Conservation (phyloP, 768 basidiomycete genomes). For the Lyophyllum shimeji region DNA sequence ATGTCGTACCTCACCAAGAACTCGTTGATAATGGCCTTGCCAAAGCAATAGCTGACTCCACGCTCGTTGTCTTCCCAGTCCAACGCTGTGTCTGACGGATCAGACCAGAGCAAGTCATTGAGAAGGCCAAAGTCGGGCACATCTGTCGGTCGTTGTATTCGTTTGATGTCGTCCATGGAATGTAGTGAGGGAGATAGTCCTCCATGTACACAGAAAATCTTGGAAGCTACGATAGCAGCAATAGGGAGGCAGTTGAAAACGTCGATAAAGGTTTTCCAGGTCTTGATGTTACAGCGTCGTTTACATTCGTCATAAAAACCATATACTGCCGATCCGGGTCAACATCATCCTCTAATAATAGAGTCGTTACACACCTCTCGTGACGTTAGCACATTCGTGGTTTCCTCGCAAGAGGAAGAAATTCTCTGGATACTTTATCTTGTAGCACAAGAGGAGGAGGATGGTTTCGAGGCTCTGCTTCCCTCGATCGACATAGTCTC, state of each 20-base stretch:
- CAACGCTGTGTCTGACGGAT: constrained; percentile 94
- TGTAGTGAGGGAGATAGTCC: constrained; percentile 91
- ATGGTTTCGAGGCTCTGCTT: constrained; percentile 99
- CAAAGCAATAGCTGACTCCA: constrained; percentile 98
- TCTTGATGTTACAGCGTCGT: constrained; percentile 98
- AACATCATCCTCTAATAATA: constrained; percentile 13
- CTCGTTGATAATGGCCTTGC: constrained; percentile 95
- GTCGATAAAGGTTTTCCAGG: constrained; percentile 99
- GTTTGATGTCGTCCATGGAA: constrained; percentile 98
- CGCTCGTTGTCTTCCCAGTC: constrained; percentile 99
- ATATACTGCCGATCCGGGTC: constrained; percentile 63
- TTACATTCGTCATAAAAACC: constrained; percentile 99
- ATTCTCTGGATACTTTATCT: constrained; percentile 99
- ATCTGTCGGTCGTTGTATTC: constrained; percentile 96
- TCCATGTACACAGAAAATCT: constrained; percentile 99
- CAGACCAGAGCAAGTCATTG: constrained; percentile 97
- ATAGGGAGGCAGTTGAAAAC: constrained; percentile 99
- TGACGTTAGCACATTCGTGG: constrained; percentile 99
- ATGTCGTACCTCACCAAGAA: constrained; percentile 96
- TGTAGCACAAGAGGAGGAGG: constrained; percentile 94
- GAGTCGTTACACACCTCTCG: constrained; percentile 63
- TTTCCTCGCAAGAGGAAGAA: constrained; percentile 98
- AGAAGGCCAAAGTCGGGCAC: constrained; percentile 97
- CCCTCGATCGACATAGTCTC: constrained; percentile 98
- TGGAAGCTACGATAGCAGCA: constrained; percentile 96